phyloP scores from a whole-genome alignment of 2,329 filamentous ascomycete genomes.

The Phaeosphaeria sp. region DNA sequence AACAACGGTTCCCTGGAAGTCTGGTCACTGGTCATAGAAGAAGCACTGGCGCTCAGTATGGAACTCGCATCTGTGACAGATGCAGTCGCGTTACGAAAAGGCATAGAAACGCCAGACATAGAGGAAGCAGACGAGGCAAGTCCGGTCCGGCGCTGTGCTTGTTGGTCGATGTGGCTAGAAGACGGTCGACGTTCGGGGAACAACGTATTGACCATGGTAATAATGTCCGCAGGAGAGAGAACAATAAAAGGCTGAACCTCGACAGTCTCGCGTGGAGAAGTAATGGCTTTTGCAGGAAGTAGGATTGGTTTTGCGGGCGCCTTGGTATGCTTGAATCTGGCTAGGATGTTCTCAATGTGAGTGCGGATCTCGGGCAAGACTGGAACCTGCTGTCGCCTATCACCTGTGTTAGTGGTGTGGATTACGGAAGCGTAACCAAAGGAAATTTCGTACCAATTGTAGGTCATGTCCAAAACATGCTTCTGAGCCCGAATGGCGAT shows the following conservation, averaged over 20 bases:
- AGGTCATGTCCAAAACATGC: conserved; percentile 76
- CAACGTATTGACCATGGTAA: conserved; percentile 80
- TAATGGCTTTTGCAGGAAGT: conserved; percentile 73
- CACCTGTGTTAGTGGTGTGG: conserved; percentile 28
- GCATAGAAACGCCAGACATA: conserved; percentile 55
- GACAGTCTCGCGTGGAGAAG: conserved; percentile 75
- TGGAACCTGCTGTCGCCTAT: conserved; percentile 65
- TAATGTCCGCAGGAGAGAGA: conserved; percentile 77
- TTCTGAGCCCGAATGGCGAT: conserved; percentile 82
- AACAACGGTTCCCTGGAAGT: conserved; percentile 70
- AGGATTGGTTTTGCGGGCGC: conserved; percentile 63
- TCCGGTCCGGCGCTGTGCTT: conserved; percentile 54
- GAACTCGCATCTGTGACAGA: conserved; percentile 68
- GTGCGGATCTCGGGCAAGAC: conserved; percentile 67
- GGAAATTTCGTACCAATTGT: conserved; percentile 65
- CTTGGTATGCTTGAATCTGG: conserved; percentile 61
- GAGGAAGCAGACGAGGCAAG: conserved; percentile 57
- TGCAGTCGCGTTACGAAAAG: conserved; percentile 61
- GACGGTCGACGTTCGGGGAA: conserved; percentile 76
- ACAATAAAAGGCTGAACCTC: conserved; percentile 83
- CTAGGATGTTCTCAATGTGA: conserved; percentile 75
- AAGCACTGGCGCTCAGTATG: conserved; percentile 74
- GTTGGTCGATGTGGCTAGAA: conserved; percentile 59
- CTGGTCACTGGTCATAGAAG: conserved; percentile 74
- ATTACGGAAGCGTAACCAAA: conserved; percentile 16